Evolutionary conservation across 352 stramenopile species (phyloP), one percentile per base, ranked within the genome.

Genomic region (Globisporangium lucens): DNA sequence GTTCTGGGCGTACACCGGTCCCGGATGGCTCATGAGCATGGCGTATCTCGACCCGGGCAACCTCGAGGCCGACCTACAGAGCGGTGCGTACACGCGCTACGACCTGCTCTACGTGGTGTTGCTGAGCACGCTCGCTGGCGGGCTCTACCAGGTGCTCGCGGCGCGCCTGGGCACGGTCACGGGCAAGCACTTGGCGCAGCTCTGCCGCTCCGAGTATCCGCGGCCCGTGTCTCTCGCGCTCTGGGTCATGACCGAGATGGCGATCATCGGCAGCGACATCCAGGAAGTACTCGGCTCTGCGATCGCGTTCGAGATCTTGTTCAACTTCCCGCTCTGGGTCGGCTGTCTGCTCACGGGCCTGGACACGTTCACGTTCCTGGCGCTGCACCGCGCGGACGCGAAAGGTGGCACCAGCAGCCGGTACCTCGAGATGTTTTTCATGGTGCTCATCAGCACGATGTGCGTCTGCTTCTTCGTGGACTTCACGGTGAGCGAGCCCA

Each of bases 21-120:
- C 87, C 0, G 89, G 89, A 0, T 96, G 86, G 85, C 85, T 97
- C 76, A 97, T 98, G 87, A 97, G 87, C 73, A 97, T 98, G 53
- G 95, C 96, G 46, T 99, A 98, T 73, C 80, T 99, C 35, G 95
- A 98, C 67, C 96, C 95, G 0, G 96, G 95, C 13, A 99, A 99
- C 76, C 89, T 98, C 38, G 94, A 98, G 70, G 95, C 89, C 52
- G 95, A 99, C 71, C 84, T 99, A 41, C 95, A 99, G 68, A 89
- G 92, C 7, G 95, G 95, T 47, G 88, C 87, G 3, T 98, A 97
- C 35, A 80, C 76, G 6, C 80, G 89, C 7, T 98, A 97, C 68
- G 82, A 94, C 61, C 87, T 97, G 47, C 87, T 98, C 13, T 99
- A 93, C 75, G 83, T 95, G 12, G 71, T 98, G 47, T 83, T 96